phyloP scores from a whole-genome alignment of 352 stramenopile species.

The Phytophthora tubulina region DNA sequence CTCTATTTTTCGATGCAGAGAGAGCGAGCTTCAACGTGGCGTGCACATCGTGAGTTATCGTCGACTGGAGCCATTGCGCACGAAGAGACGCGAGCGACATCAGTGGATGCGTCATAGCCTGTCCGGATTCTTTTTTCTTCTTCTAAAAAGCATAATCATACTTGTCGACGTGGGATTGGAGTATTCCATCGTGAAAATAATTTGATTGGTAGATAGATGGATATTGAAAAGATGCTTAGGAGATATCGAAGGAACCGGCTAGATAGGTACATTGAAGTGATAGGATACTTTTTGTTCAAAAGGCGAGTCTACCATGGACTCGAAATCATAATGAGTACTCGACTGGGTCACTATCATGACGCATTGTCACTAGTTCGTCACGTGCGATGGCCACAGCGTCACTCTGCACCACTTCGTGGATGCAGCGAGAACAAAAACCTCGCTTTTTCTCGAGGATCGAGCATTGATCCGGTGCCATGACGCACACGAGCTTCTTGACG shows the following conservation, averaged over 20 bases:
- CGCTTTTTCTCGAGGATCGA: slow-evolving; percentile 47
- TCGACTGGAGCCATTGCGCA: not conserved
- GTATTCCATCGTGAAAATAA: slow-evolving; percentile 15
- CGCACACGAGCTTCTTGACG: slow-evolving; percentile 41
- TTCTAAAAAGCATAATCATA: not conserved
- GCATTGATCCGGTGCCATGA: slow-evolving; percentile 37
- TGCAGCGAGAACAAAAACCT: slow-evolving; percentile 41
- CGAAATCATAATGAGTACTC: slow-evolving; percentile 26
- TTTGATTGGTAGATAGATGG: slow-evolving; percentile 13
- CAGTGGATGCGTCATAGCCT: slow-evolving; percentile 20
- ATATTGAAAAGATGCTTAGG: not conserved
- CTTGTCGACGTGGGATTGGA: slow-evolving; percentile 9
- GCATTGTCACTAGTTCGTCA: slow-evolving; percentile 31
- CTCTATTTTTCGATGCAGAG: slow-evolving; percentile 1
- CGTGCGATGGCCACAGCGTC: slow-evolving; percentile 37
- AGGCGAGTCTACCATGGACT: slow-evolving; percentile 16
- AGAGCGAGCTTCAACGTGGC: slow-evolving; percentile 4
- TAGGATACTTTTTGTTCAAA: slow-evolving; percentile 4
- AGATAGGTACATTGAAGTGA: slow-evolving; percentile 17
- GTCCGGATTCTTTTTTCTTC: slow-evolving; percentile 2
- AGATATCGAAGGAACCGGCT: not conserved
- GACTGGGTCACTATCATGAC: slow-evolving; percentile 18
- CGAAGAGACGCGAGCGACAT: not conserved
- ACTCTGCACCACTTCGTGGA: slow-evolving; percentile 31
- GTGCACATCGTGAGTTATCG: no score